phyloP scores from a whole-genome alignment of 805 yeast genomes.

The Wickerhamomyces pijperi region DNA sequence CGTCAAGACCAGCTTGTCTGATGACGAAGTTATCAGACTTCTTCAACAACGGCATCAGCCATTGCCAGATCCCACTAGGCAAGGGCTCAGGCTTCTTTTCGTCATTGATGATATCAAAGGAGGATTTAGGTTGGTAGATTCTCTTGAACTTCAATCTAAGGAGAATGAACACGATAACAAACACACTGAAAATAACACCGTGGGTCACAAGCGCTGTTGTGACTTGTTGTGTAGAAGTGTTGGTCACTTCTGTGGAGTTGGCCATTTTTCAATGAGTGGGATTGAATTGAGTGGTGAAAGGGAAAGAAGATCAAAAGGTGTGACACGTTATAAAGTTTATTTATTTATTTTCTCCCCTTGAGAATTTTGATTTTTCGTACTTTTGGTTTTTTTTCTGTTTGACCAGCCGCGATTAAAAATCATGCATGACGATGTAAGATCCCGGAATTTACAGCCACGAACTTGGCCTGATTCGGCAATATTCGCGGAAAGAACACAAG shows the following conservation, averaged over 20 bases:
- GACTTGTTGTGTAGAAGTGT: conserved; percentile 64
- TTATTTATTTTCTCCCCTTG: not conserved
- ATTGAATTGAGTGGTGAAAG: not conserved
- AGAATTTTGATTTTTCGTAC: not conserved
- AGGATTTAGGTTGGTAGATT: conserved; percentile 77
- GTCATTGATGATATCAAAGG: conserved; percentile 45
- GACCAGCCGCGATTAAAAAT: too few species aligned
- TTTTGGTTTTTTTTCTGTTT: not conserved
- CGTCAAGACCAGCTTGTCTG: conserved; percentile 88
- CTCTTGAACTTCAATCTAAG: conserved; percentile 56
- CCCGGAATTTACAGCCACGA: too few species aligned
- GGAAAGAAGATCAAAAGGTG: not conserved
- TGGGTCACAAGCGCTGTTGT: conserved; percentile 62
- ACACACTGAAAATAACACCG: conserved; percentile 51
- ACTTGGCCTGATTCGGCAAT: too few species aligned
- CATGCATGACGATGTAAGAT: too few species aligned
- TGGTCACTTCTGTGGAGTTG: conserved; percentile 8
- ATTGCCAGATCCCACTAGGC: conserved; percentile 53
- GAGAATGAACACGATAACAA: conserved; percentile 50
- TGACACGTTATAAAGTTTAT: not conserved
- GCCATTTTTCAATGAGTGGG: conserved; percentile 3
- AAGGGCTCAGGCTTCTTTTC: conserved; percentile 65
- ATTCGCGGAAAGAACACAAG: too few species aligned
- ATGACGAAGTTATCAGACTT: conserved; percentile 69
- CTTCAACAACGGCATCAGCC: conserved; percentile 55